Evolutionary conservation across 2,329 filamentous ascomycete species (phyloP).

Genomic region (Fusarium setosum): DNA sequence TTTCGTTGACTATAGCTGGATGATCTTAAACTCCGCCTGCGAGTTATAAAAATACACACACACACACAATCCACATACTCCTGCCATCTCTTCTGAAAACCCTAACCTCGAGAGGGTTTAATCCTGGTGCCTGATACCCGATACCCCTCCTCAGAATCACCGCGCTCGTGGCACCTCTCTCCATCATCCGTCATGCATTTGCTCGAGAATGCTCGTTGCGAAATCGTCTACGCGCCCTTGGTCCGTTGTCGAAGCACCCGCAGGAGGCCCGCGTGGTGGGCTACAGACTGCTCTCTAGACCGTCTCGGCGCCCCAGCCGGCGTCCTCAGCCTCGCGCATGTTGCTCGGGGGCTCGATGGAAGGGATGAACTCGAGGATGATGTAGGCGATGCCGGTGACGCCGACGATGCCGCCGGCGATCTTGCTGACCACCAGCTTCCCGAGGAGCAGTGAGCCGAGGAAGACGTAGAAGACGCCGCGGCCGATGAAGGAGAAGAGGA

Average conservation of each 20-base stretch:
- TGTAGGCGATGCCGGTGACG: conserved; percentile 82
- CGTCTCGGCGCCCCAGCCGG: conserved; percentile 82
- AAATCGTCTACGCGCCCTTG: conserved; percentile 12
- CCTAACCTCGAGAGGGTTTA: neutral
- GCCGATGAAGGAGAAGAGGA: conserved; percentile 97
- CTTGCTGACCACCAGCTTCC: conserved; percentile 72
- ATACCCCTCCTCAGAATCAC: conserved; percentile 10
- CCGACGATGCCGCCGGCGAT: conserved; percentile 84
- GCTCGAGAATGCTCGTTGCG: conserved; percentile 11
- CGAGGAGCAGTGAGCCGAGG: conserved; percentile 86
- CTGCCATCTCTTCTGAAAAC: conserved; percentile 18
- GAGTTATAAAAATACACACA: conserved; percentile 30
- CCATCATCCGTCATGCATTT: conserved; percentile 13
- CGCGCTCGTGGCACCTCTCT: conserved; percentile 25
- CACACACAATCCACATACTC: too few relatives aligned
- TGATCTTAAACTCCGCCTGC: conserved; percentile 27
- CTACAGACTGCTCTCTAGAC: conserved; percentile 66
- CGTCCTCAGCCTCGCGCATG: conserved; percentile 79
- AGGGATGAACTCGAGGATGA: conserved; percentile 79
- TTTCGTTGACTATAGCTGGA: too few relatives aligned
- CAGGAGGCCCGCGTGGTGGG: neutral
- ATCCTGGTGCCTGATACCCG: conserved; percentile 15
- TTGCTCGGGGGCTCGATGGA: conserved; percentile 84
- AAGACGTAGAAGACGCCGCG: conserved; percentile 98
- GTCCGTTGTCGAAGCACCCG: conserved; percentile 7